phyloP scores from a whole-genome alignment of 2,329 filamentous ascomycete species.

The Microcyclospora pomicola region DNA sequence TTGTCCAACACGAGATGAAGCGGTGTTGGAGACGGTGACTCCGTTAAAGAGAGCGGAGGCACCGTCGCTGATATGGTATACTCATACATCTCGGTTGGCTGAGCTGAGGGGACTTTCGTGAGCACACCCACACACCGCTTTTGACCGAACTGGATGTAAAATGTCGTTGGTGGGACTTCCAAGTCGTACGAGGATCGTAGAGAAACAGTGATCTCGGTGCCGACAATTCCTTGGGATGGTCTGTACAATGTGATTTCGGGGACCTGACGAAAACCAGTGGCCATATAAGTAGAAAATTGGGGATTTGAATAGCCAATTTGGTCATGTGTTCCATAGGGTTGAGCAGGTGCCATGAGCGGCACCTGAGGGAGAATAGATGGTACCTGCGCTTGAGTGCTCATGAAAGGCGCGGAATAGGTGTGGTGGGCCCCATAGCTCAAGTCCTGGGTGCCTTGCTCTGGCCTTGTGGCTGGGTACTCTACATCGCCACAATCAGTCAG shows the following conservation, averaged over 20 bases:
- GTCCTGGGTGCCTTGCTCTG: conserved; percentile 42
- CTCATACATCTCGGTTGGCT: conserved; percentile 43
- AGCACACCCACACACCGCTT: conserved; percentile 56
- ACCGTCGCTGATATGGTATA: conserved; percentile 62
- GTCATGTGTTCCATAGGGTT: conserved; percentile 37
- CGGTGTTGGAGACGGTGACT: conserved; percentile 42
- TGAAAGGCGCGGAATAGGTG: conserved; percentile 36
- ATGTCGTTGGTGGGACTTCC: conserved; percentile 34
- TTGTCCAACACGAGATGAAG: conserved; percentile 48
- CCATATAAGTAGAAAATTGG: conserved; percentile 53
- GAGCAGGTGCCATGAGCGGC: conserved; percentile 28
- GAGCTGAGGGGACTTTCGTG: conserved; percentile 34
- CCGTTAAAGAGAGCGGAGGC: conserved; percentile 49
- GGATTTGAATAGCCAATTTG: conserved; percentile 38
- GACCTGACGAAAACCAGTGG: conserved; percentile 41
- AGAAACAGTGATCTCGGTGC: conserved; percentile 59
- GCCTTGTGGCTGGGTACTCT: conserved; percentile 42
- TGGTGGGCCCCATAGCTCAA: conserved; percentile 33
- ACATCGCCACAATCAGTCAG: conserved; percentile 29
- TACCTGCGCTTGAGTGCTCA: conserved; percentile 35
- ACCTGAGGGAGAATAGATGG: conserved; percentile 34
- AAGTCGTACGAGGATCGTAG: conserved; percentile 65
- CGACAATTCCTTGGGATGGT: conserved; percentile 53
- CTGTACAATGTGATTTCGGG: conserved; percentile 56
- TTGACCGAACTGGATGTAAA: conserved; percentile 65